phyloP scores from a whole-genome alignment of 129 eudicot genomes.

The Centaurea solstitialis region DNA sequence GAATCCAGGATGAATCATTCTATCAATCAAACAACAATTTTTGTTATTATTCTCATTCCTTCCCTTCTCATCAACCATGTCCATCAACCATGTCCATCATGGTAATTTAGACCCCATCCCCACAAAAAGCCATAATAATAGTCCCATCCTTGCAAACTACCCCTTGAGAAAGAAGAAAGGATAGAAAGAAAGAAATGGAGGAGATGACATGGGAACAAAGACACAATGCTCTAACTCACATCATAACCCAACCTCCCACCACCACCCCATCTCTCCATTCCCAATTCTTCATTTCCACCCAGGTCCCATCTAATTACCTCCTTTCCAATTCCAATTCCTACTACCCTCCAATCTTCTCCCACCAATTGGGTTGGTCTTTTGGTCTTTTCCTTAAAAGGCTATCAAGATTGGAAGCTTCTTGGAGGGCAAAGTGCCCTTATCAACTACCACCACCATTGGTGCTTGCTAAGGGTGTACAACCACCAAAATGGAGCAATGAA shows the following conservation, averaged over 20 bases:
- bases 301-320: conserved; percentile 67
- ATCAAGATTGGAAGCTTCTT: conserved; percentile 55
- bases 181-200: conserved; percentile 39
- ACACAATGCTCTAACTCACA: conserved; percentile 67
- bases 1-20: no score
- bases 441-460: conserved; percentile 70
- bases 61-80: not conserved
- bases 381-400: conserved; percentile 56
- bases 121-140: not conserved
- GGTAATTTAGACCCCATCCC: not conserved
- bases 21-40: no score
- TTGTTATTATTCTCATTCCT: no score
- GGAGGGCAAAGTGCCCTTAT: conserved; percentile 87
- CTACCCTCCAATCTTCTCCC: conserved; percentile 78
- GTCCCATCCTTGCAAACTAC: not conserved
- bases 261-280: conserved; percentile 80
- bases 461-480: conserved; percentile 76
- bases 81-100: not conserved
- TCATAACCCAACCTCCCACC: conserved; percentile 69
- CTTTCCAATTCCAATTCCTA: conserved; percentile 42
- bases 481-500: conserved; percentile 68
- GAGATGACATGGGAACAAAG: conserved; percentile 69
- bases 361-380: conserved; percentile 58
- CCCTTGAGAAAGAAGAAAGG: not conserved
- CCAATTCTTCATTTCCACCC: conserved; percentile 66